Evolutionary conservation across 306 rosid species (phyloP), one percentile per base, ranked within the genome.

Genomic region (Vicia villosa): DNA sequence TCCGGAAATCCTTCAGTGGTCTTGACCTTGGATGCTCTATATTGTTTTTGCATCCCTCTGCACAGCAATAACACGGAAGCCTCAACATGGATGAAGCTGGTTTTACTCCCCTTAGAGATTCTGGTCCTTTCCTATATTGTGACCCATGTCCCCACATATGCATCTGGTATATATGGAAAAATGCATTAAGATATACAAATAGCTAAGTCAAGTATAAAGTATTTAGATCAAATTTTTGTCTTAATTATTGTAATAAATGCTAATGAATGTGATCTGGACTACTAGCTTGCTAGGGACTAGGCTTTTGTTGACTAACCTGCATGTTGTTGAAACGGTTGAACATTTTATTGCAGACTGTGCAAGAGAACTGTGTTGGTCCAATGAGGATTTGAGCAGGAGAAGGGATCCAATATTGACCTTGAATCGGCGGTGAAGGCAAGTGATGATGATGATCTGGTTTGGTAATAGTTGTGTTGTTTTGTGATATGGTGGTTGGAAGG

Each of bases 91-190:
- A 86, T 4, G 98, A 88, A 0, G 95, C 79, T 24, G 97, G 85
- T 30, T 87, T 90, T 56, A 91, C 83, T 15, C 96, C 97, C 75
- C 90, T 82, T 20, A 94, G 30, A 0, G 98, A 94, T 38, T 90
- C 98, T 10, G 98, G 89, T 0, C 98, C 98, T 78, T 93, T 93
- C 50, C 97, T 77, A 50, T 90, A 93, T 36, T 93, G 90, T 38
- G 97, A 90, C 0, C 98, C 98, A 69, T 94, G 98, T 20, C 98
- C 98, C 98, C 98, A 94, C 98, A 94, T 94, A 72, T 94, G 98
- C 98, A 94, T 94, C 97, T 93, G 66, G 26, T 3, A 38, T 32
- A 32, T 0, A 32, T 32, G 2, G 5, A 37, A 58, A 62, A 62
- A 43, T 17, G 8, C 21, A 55, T 56, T 46, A 3, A 32, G 37